These are phyloP conservation scores for Pseudogymnoascus sp. DNA, from an alignment of 2,329 filamentous ascomycete genomes.

Conservation along the genomic window DNA sequence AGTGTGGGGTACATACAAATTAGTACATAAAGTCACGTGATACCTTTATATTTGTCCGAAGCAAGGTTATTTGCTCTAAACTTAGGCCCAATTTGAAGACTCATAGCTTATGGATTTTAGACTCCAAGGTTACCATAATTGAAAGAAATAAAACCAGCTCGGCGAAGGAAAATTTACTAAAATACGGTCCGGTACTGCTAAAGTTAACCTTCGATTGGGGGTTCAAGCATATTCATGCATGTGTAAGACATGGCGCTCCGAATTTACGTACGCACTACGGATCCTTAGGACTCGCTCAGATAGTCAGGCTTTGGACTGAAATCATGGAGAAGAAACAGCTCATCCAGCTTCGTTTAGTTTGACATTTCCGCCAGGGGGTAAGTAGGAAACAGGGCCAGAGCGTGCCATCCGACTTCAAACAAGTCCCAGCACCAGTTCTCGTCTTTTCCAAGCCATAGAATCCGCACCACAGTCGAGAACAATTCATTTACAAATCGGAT, in stretches of 20 bases:
- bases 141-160: not conserved
- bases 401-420: not conserved
- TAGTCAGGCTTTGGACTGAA: not conserved
- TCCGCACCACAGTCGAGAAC: not conserved
- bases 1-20: conserved; percentile 7
- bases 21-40: not conserved
- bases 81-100: not conserved
- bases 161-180: not conserved
- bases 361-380: not conserved
- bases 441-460: conserved; percentile 35
- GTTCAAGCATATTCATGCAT: not conserved
- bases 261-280: not conserved
- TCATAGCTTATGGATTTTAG: not conserved
- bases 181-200: not conserved
- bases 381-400: not conserved
- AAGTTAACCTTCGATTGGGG: not conserved
- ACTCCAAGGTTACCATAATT: not conserved
- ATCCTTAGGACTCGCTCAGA: not conserved
- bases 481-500: not conserved
- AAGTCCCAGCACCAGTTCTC: conserved; percentile 17
- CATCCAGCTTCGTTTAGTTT: not conserved
- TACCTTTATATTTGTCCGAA: not conserved
- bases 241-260: not conserved
- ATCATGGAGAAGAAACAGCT: not conserved
- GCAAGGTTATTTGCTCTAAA: not conserved